Conservation (phyloP, 2,329 filamentous ascomycete genomes). For the Emmonsiellopsis sp. region DNA sequence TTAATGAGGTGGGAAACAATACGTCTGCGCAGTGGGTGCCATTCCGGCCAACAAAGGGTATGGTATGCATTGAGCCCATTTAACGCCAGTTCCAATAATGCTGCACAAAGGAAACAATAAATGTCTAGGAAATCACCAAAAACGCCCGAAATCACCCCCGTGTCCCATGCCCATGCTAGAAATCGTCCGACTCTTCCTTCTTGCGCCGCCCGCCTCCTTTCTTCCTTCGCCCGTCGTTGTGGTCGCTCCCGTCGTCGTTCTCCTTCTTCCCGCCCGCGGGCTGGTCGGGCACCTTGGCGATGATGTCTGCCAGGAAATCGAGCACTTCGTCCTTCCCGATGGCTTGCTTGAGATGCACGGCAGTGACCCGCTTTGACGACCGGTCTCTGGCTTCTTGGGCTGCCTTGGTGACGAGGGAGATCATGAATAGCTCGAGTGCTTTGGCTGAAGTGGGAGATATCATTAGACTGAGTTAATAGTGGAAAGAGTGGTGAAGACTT, state of each 20-base stretch:
- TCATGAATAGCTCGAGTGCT: constrained; percentile 96
- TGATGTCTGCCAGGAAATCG: constrained; percentile 88
- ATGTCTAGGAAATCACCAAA: background rate
- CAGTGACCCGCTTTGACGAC: constrained; percentile 81
- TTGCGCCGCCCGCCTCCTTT: constrained; percentile 34
- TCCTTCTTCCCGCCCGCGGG: constrained; percentile 34
- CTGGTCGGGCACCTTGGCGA: constrained; percentile 68
- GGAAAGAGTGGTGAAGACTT: constrained; percentile 24
- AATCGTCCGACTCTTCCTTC: constrained; percentile 32
- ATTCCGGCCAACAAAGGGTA: background rate
- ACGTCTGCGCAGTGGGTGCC: no score
- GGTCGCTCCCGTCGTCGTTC: constrained; percentile 40
- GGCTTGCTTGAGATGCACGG: constrained; percentile 83
- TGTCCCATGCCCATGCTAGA: background rate
- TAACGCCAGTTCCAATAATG: constrained; percentile 3
- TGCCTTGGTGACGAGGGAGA: constrained; percentile 80
- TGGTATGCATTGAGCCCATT: background rate
- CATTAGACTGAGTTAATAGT: constrained; percentile 14
- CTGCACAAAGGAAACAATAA: background rate
- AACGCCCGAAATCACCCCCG: background rate
- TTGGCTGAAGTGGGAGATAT: constrained; percentile 51
- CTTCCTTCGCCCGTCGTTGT: constrained; percentile 38
- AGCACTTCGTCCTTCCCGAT: constrained; percentile 84
- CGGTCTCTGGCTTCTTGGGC: constrained; percentile 74
- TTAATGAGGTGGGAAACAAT: no score